phyloP scores from a whole-genome alignment of 1,284 basidiomycete species.

The Ceratobasidium sp. region DNA sequence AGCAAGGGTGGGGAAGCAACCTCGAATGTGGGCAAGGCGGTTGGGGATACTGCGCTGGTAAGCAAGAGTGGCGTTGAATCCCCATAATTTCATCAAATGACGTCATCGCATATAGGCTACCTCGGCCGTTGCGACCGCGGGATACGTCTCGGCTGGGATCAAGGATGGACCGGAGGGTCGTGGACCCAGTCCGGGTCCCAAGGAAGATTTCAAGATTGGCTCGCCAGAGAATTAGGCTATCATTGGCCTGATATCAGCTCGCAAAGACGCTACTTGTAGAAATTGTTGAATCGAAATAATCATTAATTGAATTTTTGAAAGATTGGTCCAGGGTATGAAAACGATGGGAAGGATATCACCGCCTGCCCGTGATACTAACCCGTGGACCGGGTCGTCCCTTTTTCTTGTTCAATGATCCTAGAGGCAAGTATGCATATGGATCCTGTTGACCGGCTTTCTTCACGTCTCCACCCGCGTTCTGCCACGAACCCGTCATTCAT shows the following conservation, averaged over 20 bases:
- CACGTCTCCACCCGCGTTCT: constrained; percentile 94
- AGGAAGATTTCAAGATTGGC: constrained; percentile 1
- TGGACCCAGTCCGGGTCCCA: neutral
- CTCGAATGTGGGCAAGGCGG: constrained; percentile 4
- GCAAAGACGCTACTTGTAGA: neutral
- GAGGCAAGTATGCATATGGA: constrained; percentile 92
- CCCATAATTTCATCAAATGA: neutral
- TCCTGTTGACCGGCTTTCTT: constrained; percentile 85
- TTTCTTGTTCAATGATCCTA: constrained; percentile 76
- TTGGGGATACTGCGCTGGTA: constrained; percentile 27
- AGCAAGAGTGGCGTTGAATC: neutral
- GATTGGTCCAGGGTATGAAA: neutral
- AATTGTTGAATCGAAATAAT: constrained; percentile 3
- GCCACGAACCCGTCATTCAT: constrained; percentile 47
- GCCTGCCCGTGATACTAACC: constrained; percentile 37
- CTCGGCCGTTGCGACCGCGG: constrained; percentile 33
- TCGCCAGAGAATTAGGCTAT: neutral
- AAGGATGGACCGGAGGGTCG: constrained; percentile 1
- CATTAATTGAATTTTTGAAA: neutral
- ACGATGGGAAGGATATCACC: neutral
- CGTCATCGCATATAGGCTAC: constrained; percentile 18
- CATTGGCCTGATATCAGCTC: too few relatives aligned
- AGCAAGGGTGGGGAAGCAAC: constrained; percentile 2
- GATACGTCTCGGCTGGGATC: constrained; percentile 15
- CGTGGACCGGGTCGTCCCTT: constrained; percentile 55